A percentile compares a stretch with the other conserved stretches of the same genome.
Conservation (phyloP, 805 yeast genomes). For the Ogataea wickerhamii region DNA sequence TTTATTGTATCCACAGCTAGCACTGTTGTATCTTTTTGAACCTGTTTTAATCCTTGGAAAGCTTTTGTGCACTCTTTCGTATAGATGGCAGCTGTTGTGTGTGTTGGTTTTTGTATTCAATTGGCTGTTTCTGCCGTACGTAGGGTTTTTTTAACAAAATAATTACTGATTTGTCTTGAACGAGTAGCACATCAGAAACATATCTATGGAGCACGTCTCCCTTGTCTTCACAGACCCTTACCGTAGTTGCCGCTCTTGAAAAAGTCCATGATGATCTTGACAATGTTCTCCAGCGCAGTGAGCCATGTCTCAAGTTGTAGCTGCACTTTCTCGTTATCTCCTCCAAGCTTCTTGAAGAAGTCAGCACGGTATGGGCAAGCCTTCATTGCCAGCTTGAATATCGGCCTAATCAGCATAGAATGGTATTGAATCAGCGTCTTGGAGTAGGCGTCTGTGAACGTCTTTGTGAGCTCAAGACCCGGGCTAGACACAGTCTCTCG, state of each 20-base stretch:
- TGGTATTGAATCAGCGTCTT: slow-evolving; percentile 81
- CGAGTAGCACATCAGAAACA: too few species aligned
- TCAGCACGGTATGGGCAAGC: slow-evolving; percentile 91
- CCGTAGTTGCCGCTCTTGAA: slow-evolving; percentile 80
- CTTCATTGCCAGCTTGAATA: slow-evolving; percentile 91
- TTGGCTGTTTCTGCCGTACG: background rate
- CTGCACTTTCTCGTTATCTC: slow-evolving; percentile 62
- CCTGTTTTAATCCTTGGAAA: background rate
- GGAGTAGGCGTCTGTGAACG: slow-evolving; percentile 81
- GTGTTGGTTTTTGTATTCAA: background rate
- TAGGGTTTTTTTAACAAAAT: slow-evolving; percentile 1
- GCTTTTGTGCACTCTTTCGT: slow-evolving; percentile 3
- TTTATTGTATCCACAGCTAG: background rate
- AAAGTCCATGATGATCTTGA: slow-evolving; percentile 68
- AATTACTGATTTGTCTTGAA: too few species aligned
- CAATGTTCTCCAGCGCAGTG: slow-evolving; percentile 69
- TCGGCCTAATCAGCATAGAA: slow-evolving; percentile 76
- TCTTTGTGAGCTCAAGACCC: slow-evolving; percentile 59
- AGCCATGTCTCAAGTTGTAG: slow-evolving; percentile 72
- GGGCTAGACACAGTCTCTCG: slow-evolving; percentile 70
- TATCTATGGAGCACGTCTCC: too few species aligned
- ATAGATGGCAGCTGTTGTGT: slow-evolving; percentile 1
- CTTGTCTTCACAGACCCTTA: slow-evolving; percentile 61
- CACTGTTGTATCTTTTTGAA: background rate
- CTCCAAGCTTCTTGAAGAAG: slow-evolving; percentile 78